Percentiles rank a stretch among this genome's conserved stretches.
phyloP scores from a whole-genome alignment of 257 asterid genomes.

The Cruciata laevipes region DNA sequence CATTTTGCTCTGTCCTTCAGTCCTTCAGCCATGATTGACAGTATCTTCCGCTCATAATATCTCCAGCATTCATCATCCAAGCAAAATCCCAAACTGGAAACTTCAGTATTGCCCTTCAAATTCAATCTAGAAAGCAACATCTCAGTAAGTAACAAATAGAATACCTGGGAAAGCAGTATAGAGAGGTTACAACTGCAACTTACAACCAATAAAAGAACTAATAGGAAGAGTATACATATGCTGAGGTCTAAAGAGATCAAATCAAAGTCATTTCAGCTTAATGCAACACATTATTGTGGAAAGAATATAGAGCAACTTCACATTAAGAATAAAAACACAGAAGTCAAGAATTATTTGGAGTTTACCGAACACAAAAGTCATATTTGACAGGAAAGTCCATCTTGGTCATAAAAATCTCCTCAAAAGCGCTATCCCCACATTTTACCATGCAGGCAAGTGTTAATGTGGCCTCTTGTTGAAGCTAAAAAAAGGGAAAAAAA shows the following conservation, averaged over 20 bases:
- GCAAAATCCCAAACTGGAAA: constrained; percentile 66
- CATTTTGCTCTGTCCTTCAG: constrained; percentile 71
- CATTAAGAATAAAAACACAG: neutral
- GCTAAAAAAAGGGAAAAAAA: constrained; percentile 38
- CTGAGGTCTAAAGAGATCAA: neutral
- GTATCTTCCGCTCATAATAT: constrained; percentile 75
- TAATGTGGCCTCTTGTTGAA: constrained; percentile 63
- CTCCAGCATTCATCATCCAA: constrained; percentile 95
- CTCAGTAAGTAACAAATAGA: constrained; percentile 23
- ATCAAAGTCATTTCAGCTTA: neutral
- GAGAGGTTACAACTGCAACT: too few relatives aligned
- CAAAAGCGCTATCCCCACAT: constrained; percentile 70
- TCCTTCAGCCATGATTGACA: constrained; percentile 58
- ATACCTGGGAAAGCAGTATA: neutral
- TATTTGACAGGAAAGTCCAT: constrained; percentile 73
- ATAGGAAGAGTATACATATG: neutral
- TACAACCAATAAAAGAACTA: neutral
- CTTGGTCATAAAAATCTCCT: constrained; percentile 75
- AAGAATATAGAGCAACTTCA: neutral
- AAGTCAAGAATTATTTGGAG: neutral
- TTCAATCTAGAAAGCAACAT: constrained; percentile 52
- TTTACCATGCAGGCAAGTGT: constrained; percentile 69
- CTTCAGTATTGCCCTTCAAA: constrained; percentile 50
- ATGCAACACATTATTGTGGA: neutral
- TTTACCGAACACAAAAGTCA: constrained; percentile 77